Evolutionary conservation across 305 asterid genomes (phyloP).

Genomic region (Solanum hybrid): DNA sequence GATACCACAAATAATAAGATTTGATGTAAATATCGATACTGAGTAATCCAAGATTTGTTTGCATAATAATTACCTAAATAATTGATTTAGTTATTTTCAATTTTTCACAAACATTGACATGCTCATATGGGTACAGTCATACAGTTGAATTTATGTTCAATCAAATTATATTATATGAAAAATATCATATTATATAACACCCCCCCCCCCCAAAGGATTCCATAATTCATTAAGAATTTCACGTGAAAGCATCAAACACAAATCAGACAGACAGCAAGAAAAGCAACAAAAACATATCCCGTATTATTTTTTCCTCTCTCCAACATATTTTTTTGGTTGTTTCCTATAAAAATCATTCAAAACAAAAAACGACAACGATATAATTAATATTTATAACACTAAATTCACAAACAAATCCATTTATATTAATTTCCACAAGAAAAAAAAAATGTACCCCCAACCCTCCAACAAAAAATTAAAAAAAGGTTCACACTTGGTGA

Average conservation of each 20-base stretch:
- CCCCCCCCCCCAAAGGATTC: background rate
- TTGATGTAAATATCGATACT: background rate
- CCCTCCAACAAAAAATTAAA: background rate
- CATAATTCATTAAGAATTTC: slow-evolving; percentile 21
- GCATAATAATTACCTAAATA: background rate
- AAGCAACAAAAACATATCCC: slow-evolving; percentile 17
- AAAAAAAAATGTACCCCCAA: background rate
- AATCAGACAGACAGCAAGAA: slow-evolving; percentile 19
- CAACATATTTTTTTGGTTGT: background rate
- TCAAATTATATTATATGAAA: background rate
- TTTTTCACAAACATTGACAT: background rate
- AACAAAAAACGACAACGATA: background rate
- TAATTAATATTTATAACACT: background rate
- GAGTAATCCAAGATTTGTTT: background rate
- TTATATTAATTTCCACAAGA: background rate
- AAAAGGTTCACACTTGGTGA: background rate
- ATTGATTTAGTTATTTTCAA: background rate
- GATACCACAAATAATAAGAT: background rate
- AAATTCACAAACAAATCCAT: background rate
- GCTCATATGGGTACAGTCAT: background rate
- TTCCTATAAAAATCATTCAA: background rate
- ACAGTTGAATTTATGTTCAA: background rate
- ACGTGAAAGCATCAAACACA: slow-evolving; percentile 32
- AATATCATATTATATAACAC: background rate
- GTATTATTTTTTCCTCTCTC: background rate